phyloP scores from a whole-genome alignment of 148 eudicot species.

The Nepenthes mirabilis region DNA sequence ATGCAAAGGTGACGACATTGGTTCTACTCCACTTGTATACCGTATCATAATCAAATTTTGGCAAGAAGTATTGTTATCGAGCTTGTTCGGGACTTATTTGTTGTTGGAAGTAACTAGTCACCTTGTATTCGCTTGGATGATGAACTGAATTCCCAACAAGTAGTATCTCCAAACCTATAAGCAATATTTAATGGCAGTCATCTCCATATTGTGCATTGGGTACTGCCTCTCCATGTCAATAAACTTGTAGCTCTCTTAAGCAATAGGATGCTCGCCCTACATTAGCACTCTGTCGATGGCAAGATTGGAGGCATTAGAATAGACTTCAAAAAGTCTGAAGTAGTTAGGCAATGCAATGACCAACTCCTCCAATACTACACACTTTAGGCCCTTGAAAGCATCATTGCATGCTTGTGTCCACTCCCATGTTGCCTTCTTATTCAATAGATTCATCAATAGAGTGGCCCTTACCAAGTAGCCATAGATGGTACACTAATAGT shows the following conservation, averaged over 20 bases:
- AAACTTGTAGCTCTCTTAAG: slow-evolving; percentile 2
- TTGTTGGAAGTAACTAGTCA: background rate
- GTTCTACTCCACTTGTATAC: background rate
- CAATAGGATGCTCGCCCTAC: slow-evolving; percentile 4
- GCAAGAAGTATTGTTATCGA: background rate
- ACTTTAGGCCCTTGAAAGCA: background rate
- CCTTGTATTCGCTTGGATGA: background rate
- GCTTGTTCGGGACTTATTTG: slow-evolving; percentile 1
- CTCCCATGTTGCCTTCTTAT: background rate
- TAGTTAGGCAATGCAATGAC: background rate
- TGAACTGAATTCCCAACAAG: slow-evolving; percentile 1
- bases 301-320: slow-evolving; percentile 3
- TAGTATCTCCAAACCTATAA: background rate
- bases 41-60: background rate
- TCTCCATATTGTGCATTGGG: slow-evolving; percentile 1
- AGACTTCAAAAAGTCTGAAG: background rate
- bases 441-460: too few species aligned
- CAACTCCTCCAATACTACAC: background rate
- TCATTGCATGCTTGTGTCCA: background rate
- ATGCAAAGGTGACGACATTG: background rate
- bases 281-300: slow-evolving; percentile 7
- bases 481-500: too few species aligned
- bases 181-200: slow-evolving; percentile 4
- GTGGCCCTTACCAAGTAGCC: too few species aligned
- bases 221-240: background rate